Percentiles rank a stretch among this genome's conserved stretches.
Evolutionary conservation across 1,284 basidiomycete genomes (phyloP).

Genomic region (Irpex rosettiformis): DNA sequence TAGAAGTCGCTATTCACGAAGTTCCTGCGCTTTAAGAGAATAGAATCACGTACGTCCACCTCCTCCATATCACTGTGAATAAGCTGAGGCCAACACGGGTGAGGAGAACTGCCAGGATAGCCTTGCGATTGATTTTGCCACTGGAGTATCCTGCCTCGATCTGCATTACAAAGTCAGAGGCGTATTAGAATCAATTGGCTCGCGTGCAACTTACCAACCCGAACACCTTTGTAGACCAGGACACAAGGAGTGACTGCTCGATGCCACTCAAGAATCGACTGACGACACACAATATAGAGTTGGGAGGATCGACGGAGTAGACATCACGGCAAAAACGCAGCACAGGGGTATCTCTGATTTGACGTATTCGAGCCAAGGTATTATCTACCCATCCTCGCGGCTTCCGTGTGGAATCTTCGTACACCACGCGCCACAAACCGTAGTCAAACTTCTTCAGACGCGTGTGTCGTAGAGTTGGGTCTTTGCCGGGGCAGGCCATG

Average conservation of each 20-base stretch:
- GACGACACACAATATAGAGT: slow-evolving; percentile 8
- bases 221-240: slow-evolving; percentile 6
- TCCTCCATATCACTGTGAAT: slow-evolving; percentile 1
- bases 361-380: not conserved
- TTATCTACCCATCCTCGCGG: not conserved
- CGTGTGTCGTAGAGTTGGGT: not conserved
- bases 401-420: slow-evolving; percentile 3
- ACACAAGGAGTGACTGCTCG: slow-evolving; percentile 7
- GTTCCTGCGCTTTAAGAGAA: not conserved
- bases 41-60: slow-evolving; percentile 4
- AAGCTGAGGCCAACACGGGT: slow-evolving; percentile 2
- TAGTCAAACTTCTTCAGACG: not conserved
- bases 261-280: slow-evolving; percentile 5
- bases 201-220: slow-evolving; percentile 2
- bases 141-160: slow-evolving; percentile 4
- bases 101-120: not conserved
- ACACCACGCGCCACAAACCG: slow-evolving; percentile 11
- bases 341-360: slow-evolving; percentile 5
- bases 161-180: not conserved
- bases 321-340: slow-evolving; percentile 5
- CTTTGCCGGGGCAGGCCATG: not conserved
- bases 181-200: not conserved
- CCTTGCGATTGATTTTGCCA: not conserved
- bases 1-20: not conserved
- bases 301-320: slow-evolving; percentile 4